Evolutionary conservation across 768 basidiomycete genomes (phyloP), one percentile per base, ranked within the genome.

Genomic region (Boletus sensibilis): DNA sequence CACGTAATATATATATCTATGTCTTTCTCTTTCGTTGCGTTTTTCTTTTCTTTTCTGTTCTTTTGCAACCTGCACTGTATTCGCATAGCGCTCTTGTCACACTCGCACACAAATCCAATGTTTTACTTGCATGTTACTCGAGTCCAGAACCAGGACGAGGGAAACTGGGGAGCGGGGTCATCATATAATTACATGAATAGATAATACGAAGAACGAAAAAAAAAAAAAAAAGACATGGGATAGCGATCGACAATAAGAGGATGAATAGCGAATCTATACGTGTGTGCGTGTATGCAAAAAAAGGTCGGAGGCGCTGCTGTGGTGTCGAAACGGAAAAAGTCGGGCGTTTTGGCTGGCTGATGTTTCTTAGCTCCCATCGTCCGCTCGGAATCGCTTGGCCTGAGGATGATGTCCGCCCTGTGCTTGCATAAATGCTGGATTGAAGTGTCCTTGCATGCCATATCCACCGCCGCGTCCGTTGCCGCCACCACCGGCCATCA

Each of bases 341-440:
- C 31, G 31, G 31, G 31, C 31, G 31, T 10, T 31, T 11, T 10
- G 41, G n/a, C 38, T 20, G n/a, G 38, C 4, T 2, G 23, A 18
- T 23, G 7, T 13, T n/a, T 23, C 39, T 61, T 52, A 79, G 45
- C 73, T 74, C 61, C 76, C 78, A 43, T 83, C 83, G 53, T 85
- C 84, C 49, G 74, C 70, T 55, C 83, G 78, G 68, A 78, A 83
- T 33, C 84, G 73, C 62, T 85, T 85, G 60, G 81, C 76, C 31
- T 76, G 77, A 39, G 68, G 74, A 58, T 71, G 75, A 56, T 74
- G 72, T 21, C 76, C 78, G 14, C 74, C 76, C 53, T 75, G 72
- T 11, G 68, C 75, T 65, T 78, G 80, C 77, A 86, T 83, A 68
- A 90, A 90, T 21, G 86, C 84, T 4, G 88, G 87, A 68, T 89